Evolutionary conservation across 1,139 yeast species (phyloP), one percentile per base, ranked within the genome.

Genomic region (Yamadazyma taylorii): DNA sequence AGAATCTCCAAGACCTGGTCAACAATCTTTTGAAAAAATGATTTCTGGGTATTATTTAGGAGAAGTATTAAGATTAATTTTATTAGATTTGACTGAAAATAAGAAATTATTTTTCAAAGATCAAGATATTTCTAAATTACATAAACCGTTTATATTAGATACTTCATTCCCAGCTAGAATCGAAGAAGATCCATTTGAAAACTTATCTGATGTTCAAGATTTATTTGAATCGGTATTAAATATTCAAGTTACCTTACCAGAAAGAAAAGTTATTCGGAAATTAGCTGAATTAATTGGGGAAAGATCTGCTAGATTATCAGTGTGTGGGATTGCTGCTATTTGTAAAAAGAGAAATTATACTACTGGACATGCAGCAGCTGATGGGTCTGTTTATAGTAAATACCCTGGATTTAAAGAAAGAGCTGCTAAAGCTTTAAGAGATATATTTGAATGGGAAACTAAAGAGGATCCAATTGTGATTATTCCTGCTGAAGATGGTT

Each of bases 21-120:
- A 90, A 69, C 98, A 92, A 69, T 63, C 92, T 35, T 92, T 88
- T 61, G 98, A 92, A 71, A 92, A 92, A 73, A 89, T 92, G 97
- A 88, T 90, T 54, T 87, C 96, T 31, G 98, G 98, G 47, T 86
- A 88, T 68, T 92, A 92, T 66, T 73, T 92, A 55, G 98, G 98
- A 55, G 98, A 92, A 71, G 73, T 92, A 30, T 69, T 90, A 54
- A 81, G 98, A 62, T 74, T 88, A 58, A 78, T 85, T 40, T 72
- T 92, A 54, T 57, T 89, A 29, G 97, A 90, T 50, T 73, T 87
- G 52, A 67, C 80, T 53, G 73, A 73, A 29, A 75, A 77, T 43
- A 60, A 61, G 50, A 82, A 85, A 30, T 63, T 78, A 45, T 68
- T 92, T 42, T 89, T 92, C 66, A 69, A 76, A 55, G 69, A 62